Conservation (phyloP, 2,329 filamentous ascomycete genomes). For the Colletotrichum theobromicola region DNA sequence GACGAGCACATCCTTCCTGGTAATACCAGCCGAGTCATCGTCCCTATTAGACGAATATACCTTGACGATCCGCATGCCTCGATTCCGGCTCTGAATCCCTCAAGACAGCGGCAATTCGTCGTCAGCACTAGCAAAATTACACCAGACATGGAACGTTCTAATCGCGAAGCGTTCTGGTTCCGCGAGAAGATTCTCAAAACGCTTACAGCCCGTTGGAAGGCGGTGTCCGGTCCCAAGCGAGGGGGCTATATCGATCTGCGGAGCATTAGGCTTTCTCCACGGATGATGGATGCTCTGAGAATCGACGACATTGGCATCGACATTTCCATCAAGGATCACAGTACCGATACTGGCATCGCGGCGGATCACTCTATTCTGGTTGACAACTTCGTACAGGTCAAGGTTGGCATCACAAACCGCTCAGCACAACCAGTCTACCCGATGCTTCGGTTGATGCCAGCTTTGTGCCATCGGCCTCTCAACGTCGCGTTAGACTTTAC, state of each 20-base stretch:
- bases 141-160: conserved; percentile 78
- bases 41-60: conserved; percentile 78
- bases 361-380: conserved; percentile 37
- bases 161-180: conserved; percentile 90
- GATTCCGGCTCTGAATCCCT: conserved; percentile 81
- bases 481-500: conserved; percentile 81
- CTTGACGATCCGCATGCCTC: conserved; percentile 77
- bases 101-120: conserved; percentile 89
- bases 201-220: conserved; percentile 75
- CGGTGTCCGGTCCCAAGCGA: conserved; percentile 54
- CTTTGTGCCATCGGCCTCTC: conserved; percentile 74
- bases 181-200: conserved; percentile 78
- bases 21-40: conserved; percentile 74
- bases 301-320: conserved; percentile 79
- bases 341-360: conserved; percentile 11
- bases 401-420: conserved; percentile 76
- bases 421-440: conserved; percentile 71
- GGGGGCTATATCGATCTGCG: conserved; percentile 78
- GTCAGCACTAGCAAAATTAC: conserved; percentile 81
- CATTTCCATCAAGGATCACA: conserved; percentile 54
- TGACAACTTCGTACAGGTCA: conserved; percentile 73
- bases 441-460: conserved; percentile 77
- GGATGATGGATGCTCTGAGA: conserved; percentile 85
- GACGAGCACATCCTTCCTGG: conserved; percentile 68
- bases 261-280: conserved; percentile 71